These are phyloP conservation scores for Erucastrum elatum DNA, from an alignment of 345 rosid genomes.

Conservation along the genomic window DNA sequence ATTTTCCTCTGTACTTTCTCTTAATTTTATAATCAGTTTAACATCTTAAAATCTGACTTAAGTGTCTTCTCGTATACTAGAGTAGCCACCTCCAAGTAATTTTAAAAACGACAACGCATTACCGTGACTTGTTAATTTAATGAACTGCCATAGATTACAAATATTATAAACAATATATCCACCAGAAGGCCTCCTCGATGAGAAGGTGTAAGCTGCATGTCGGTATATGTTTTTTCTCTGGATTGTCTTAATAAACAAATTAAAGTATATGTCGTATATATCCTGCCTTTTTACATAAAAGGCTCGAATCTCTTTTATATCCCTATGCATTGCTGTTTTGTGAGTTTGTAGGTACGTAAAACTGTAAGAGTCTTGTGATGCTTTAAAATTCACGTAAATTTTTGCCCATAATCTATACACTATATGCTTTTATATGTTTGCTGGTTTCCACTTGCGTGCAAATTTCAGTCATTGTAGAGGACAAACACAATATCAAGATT, in stretches of 20 bases:
- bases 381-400: background rate
- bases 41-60: constrained; percentile 1
- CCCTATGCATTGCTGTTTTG: background rate
- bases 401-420: background rate
- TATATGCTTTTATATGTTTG: background rate
- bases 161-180: background rate
- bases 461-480: background rate
- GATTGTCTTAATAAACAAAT: background rate
- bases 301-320: background rate
- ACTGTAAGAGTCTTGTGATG: background rate
- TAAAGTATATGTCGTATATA: background rate
- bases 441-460: background rate
- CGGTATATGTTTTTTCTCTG: background rate
- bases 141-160: background rate
- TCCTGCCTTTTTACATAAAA: background rate
- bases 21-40: constrained; percentile 15
- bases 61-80: constrained; percentile 30
- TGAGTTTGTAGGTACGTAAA: background rate
- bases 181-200: background rate
- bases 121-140: background rate
- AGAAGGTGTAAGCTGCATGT: background rate
- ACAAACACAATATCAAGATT: background rate
- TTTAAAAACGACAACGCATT: background rate
- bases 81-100: constrained; percentile 31
- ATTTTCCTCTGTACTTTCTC: constrained; percentile 25